Percentiles rank a stretch among this genome's conserved stretches.
phyloP scores from a whole-genome alignment of 2,329 filamentous ascomycete genomes.

The Thermothelomyces thermophilus region DNA sequence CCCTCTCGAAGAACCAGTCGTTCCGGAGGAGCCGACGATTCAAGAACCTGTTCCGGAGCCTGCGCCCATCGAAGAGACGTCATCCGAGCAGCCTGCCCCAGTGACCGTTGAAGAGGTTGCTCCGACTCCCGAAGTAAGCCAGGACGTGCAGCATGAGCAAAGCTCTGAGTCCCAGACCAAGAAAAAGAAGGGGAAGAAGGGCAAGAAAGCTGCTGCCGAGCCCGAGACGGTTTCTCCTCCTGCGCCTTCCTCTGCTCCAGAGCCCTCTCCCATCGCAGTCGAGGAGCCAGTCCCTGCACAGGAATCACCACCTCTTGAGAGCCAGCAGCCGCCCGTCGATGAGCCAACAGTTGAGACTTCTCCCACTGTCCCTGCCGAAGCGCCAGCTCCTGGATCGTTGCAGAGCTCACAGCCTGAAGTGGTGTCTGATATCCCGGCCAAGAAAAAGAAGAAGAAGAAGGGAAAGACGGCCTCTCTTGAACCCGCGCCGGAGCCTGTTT shows the following conservation, averaged over 20 bases:
- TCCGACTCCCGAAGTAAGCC: background rate
- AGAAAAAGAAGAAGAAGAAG: slow-evolving; percentile 14
- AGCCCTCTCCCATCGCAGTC: background rate
- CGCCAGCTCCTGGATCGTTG: background rate
- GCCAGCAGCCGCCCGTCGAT: too few relatives aligned
- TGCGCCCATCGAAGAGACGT: background rate
- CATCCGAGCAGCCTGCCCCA: background rate
- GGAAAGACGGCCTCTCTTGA: background rate
- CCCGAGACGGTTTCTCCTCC: background rate
- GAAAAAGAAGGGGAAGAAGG: slow-evolving; percentile 10
- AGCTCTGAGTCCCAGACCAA: background rate
- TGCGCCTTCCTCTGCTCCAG: background rate
- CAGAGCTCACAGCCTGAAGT: background rate
- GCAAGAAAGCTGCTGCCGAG: slow-evolving; percentile 2
- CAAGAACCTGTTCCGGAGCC: background rate
- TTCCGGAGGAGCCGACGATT: background rate
- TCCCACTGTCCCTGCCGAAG: background rate
- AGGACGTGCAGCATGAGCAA: slow-evolving; percentile 4
- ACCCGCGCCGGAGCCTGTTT: background rate
- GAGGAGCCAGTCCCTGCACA: background rate
- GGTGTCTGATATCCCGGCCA: background rate
- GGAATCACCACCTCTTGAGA: background rate
- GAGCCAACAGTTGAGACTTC: background rate
- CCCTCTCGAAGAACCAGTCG: background rate
- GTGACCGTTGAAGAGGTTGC: background rate